Conservation (phyloP, 495 filamentous ascomycete genomes). For the Podospora tetraspora region DNA sequence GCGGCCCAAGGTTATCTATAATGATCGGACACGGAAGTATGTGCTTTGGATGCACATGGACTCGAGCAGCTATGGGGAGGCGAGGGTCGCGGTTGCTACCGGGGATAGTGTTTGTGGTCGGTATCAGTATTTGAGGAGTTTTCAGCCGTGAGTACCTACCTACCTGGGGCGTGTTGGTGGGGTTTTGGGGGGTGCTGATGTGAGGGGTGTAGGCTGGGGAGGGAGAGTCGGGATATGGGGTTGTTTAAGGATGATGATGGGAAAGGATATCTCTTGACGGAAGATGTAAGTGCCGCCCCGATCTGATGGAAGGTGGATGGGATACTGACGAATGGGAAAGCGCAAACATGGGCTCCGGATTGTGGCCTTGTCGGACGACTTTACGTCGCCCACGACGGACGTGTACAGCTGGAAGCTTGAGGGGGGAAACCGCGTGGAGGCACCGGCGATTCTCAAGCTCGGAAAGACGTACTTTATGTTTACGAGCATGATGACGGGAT, state of each 20-base stretch:
- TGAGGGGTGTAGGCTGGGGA: neutral
- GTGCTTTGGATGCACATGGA: constrained; percentile 66
- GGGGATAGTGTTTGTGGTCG: constrained; percentile 53
- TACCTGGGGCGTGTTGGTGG: neutral
- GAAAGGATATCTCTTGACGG: constrained; percentile 55
- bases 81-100: constrained; percentile 59
- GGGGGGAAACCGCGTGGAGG: constrained; percentile 34
- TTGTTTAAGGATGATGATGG: constrained; percentile 59
- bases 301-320: constrained; percentile 10
- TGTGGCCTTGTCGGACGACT: constrained; percentile 45
- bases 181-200: neutral
- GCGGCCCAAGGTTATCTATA: constrained; percentile 60
- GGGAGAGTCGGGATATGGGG: constrained; percentile 50
- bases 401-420: constrained; percentile 22
- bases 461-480: constrained; percentile 38
- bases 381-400: constrained; percentile 31
- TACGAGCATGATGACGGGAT: constrained; percentile 36
- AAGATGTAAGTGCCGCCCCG: constrained; percentile 43
- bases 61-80: constrained; percentile 55
- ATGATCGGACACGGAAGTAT: constrained; percentile 48
- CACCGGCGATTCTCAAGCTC: constrained; percentile 40
- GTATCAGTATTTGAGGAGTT: constrained; percentile 38
- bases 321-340: constrained; percentile 17
- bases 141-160: constrained; percentile 21
- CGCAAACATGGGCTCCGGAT: constrained; percentile 51